Percentiles rank a stretch among this genome's conserved stretches.
These are phyloP conservation scores for Russula sp. DNA, from an alignment of 768 basidiomycete species.

Conservation along the genomic window DNA sequence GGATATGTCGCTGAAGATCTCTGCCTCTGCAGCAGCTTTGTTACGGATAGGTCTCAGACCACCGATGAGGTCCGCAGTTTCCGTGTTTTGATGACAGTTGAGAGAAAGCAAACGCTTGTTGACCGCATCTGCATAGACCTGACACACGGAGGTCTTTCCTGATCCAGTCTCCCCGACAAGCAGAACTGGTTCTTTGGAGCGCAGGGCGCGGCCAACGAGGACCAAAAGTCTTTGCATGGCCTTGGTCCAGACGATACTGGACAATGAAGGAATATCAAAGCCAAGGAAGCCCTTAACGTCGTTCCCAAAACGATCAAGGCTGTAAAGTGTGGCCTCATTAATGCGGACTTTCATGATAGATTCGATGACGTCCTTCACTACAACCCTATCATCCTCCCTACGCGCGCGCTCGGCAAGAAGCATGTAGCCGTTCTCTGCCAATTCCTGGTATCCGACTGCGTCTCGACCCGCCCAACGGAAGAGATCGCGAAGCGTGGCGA, in stretches of 20 bases:
- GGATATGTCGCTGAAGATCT: conserved; percentile 39
- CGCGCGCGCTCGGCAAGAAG: conserved; percentile 87
- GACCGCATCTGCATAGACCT: conserved; percentile 68
- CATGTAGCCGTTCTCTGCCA: conserved; percentile 98
- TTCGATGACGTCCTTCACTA: conserved; percentile 92
- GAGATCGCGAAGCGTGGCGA: conserved; percentile 92
- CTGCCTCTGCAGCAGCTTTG: conserved; percentile 47
- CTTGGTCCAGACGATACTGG: conserved; percentile 79
- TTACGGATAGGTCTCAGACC: conserved; percentile 85
- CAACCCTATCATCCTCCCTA: conserved; percentile 72
- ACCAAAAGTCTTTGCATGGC: conserved; percentile 89
- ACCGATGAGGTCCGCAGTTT: conserved; percentile 94
- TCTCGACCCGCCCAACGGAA: conserved; percentile 96
- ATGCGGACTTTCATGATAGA: conserved; percentile 80
- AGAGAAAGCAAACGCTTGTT: conserved; percentile 58
- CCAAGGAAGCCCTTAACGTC: conserved; percentile 46
- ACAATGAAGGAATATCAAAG: conserved; percentile 40
- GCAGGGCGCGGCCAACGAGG: conserved; percentile 76
- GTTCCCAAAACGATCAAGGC: conserved; percentile 36
- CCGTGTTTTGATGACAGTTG: conserved; percentile 97
- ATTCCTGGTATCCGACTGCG: conserved; percentile 81
- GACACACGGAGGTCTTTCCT: conserved; percentile 96
- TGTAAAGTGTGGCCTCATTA: conserved; percentile 65
- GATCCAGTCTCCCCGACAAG: conserved; percentile 96
- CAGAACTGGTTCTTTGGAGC: conserved; percentile 88